These are phyloP conservation scores for Saturnispora silvae DNA, from an alignment of 805 yeast genomes.

Conservation along the genomic window DNA sequence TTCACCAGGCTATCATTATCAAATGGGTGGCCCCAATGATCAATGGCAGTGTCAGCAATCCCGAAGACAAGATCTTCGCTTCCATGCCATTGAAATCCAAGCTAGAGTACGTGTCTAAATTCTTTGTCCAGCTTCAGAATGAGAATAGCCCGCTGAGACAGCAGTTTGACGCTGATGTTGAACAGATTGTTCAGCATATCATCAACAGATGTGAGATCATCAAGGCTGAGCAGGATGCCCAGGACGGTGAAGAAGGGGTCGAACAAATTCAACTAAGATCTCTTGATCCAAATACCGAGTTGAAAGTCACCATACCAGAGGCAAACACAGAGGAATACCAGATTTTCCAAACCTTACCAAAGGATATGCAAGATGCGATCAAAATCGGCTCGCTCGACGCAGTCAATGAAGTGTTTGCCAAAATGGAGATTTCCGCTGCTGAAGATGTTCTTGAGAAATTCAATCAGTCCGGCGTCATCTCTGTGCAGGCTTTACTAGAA, in stretches of 20 bases:
- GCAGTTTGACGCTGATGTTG: conserved; percentile 66
- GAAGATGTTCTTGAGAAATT: conserved; percentile 65
- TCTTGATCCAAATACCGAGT: conserved; percentile 70
- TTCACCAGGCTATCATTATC: conserved; percentile 7
- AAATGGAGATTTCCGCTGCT: conserved; percentile 65
- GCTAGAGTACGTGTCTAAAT: conserved; percentile 21
- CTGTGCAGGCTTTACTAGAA: conserved; percentile 66
- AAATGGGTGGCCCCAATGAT: conserved; percentile 10
- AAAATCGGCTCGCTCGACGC: conserved; percentile 59
- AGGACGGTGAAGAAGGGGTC: conserved; percentile 44
- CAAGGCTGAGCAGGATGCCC: conserved; percentile 37
- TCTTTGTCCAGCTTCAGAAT: conserved; percentile 53
- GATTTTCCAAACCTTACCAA: conserved; percentile 47
- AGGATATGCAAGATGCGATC: conserved; percentile 65
- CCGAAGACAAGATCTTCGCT: conserved; percentile 7
- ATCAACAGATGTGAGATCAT: conserved; percentile 62
- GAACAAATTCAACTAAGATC: conserved; percentile 82
- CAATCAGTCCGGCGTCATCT: conserved; percentile 74
- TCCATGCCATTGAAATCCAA: conserved; percentile 12
- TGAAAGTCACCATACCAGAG: conserved; percentile 60
- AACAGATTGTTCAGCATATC: conserved; percentile 67
- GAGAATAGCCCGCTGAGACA: conserved; percentile 48
- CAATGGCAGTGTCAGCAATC: conserved; percentile 1
- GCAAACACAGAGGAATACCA: conserved; percentile 42
- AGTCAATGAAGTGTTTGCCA: conserved; percentile 73